Percentiles rank a stretch among this genome's conserved stretches.
Conservation (phyloP, 495 filamentous ascomycete species). For the Copromyces sp. region DNA sequence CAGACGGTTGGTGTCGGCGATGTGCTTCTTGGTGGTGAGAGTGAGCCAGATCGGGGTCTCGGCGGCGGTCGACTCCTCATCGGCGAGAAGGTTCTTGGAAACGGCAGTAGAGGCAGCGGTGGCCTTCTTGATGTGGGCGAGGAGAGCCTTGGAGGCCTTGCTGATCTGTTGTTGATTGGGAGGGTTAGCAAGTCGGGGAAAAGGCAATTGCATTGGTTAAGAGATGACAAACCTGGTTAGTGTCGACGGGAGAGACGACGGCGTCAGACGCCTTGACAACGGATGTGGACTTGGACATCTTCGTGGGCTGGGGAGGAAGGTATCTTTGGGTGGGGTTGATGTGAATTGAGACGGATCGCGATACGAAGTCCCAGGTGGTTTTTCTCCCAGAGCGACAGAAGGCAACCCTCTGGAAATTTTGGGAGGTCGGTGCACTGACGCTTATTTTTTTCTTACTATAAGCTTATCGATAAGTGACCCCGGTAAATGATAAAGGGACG, state of each 20-base stretch:
- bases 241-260: constrained; percentile 28
- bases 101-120: constrained; percentile 44
- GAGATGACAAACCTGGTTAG: constrained; percentile 30
- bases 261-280: constrained; percentile 20
- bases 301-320: constrained; percentile 8
- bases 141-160: constrained; percentile 71
- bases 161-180: constrained; percentile 40
- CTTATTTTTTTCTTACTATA: constrained; percentile 12
- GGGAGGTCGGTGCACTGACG: constrained; percentile 3
- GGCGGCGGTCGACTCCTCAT: constrained; percentile 38
- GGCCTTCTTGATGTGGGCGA: constrained; percentile 66
- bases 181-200: neutral
- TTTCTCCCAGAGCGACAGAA: constrained; percentile 3
- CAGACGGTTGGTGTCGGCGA: constrained; percentile 33
- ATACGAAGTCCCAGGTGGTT: constrained; percentile 9
- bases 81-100: constrained; percentile 67
- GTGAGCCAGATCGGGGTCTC: constrained; percentile 66
- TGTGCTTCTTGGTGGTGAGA: constrained; percentile 80
- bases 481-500: neutral
- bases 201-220: constrained; percentile 1
- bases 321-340: constrained; percentile 6
- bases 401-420: constrained; percentile 17
- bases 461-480: neutral
- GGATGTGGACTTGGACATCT: constrained; percentile 20
- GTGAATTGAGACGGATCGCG: neutral